Base-by-base conservation (phyloP, 257 asterid species). In the Handroanthus guayacan region DNA sequence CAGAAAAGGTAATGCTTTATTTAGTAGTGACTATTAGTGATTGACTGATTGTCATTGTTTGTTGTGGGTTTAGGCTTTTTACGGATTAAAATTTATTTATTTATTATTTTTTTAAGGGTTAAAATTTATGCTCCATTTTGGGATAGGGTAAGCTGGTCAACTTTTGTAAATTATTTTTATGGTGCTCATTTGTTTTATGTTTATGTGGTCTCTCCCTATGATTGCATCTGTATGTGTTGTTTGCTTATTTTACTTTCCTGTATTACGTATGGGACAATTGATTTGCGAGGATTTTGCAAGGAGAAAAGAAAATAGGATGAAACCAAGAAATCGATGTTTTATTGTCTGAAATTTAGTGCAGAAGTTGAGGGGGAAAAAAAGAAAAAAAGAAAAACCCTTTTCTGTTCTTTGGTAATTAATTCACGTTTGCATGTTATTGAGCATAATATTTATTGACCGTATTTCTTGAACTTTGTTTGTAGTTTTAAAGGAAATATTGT, bases 221-320 rank as follows among this genome's bases (percentile, higher is more conserved):
- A 2, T 34, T 62, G 36, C 63, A 57, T 57, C 20, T 50, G 37
- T 8, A 31, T 31, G 31, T n/a, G 3, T 65, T 39, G 37, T 65
- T 41, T 8, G 70, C 13, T 17, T 18, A 17, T 56, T 14, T 36
- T 11, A 12, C 3, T 64, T 64, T 64, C 52, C 41, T 13, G 17
- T 43, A 1, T 62, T 36, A 64, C 17, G 16, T 17, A 7, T 64
- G 25, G 69, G 48, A 16, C 47, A 13, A 38, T 64, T 64, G 11
- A 20, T 41, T 39, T 41, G 13, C 7, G 69, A 67, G 57, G 72
- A 47, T 45, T 67, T 44, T 45, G 39, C 41, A 20, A 5, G 31
- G 69, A 6, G 41, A 39, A n/a, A 65, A 7, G 70, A 37, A 50
- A 25, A 48, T 25, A 67, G 58, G 72, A 44, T 18, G 43, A 66